Percentiles rank a stretch among this genome's conserved stretches.
These are phyloP conservation scores for Magnolia kwangsiensis DNA, from an alignment of 164 flowering plant genomes.

Conservation along the genomic window DNA sequence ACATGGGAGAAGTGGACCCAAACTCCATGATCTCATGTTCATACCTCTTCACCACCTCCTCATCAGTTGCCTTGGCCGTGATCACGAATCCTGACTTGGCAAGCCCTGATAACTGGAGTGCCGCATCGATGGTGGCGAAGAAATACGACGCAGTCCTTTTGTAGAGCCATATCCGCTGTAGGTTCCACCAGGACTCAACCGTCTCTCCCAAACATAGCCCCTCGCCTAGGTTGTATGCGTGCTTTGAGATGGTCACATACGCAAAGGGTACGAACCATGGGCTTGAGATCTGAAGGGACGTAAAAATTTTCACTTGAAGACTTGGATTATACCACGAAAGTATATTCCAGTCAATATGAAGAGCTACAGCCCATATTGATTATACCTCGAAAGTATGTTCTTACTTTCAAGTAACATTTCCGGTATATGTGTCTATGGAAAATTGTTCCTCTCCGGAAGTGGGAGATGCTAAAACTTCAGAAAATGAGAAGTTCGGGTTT, in stretches of 20 bases:
- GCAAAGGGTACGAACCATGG: slow-evolving; percentile 64
- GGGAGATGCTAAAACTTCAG: too few species aligned
- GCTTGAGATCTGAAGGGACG: slow-evolving; percentile 48
- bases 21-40: slow-evolving; percentile 68
- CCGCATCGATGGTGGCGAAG: slow-evolving; percentile 45
- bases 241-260: slow-evolving; percentile 32
- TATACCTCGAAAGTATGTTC: too few species aligned
- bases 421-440: too few species aligned
- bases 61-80: slow-evolving; percentile 46
- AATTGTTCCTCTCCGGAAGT: too few species aligned
- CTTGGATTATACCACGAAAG: too few species aligned
- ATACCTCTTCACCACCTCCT: slow-evolving; percentile 45
- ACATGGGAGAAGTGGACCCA: slow-evolving; percentile 53
- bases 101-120: slow-evolving; percentile 35
- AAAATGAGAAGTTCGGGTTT: too few species aligned
- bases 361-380: too few species aligned
- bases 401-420: too few species aligned
- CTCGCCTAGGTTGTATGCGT: slow-evolving; percentile 34
- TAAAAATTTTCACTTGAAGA: not conserved
- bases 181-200: slow-evolving; percentile 61
- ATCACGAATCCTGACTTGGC: slow-evolving; percentile 37
- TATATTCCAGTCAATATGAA: too few species aligned
- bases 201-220: slow-evolving; percentile 50
- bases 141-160: slow-evolving; percentile 53
- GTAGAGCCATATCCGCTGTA: slow-evolving; percentile 63